Evolutionary conservation across 2,329 filamentous ascomycete species (phyloP).

Genomic region (Colletotrichum sp.): DNA sequence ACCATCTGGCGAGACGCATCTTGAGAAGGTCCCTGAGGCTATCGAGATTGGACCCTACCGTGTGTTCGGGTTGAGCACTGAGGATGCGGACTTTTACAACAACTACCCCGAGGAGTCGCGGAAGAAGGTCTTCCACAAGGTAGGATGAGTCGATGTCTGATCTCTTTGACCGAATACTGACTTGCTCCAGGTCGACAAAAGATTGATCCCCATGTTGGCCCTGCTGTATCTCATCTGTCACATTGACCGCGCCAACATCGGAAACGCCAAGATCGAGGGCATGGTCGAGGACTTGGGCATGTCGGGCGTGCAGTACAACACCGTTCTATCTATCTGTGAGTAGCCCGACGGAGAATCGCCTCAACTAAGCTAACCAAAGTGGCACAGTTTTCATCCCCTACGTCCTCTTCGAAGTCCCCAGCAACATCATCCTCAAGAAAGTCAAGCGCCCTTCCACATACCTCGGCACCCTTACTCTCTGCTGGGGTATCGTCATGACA

Average conservation of each 20-base stretch:
- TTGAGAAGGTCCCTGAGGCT: slow-evolving; percentile 22
- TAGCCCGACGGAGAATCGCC: slow-evolving; percentile 44
- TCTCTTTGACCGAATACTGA: not conserved
- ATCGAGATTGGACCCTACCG: slow-evolving; percentile 32
- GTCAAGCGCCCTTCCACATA: slow-evolving; percentile 67
- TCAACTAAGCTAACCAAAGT: not conserved
- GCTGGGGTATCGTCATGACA: slow-evolving; percentile 34
- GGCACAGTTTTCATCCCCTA: slow-evolving; percentile 68
- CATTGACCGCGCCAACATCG: slow-evolving; percentile 57
- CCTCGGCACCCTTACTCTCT: slow-evolving; percentile 67
- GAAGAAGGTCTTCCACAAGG: slow-evolving; percentile 26
- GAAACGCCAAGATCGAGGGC: slow-evolving; percentile 55
- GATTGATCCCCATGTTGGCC: slow-evolving; percentile 56
- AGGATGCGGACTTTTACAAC: slow-evolving; percentile 34
- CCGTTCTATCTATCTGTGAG: slow-evolving; percentile 61
- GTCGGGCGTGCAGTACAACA: slow-evolving; percentile 59
- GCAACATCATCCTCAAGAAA: slow-evolving; percentile 69
- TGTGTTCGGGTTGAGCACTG: slow-evolving; percentile 29
- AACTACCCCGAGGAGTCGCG: slow-evolving; percentile 28
- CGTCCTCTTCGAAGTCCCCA: slow-evolving; percentile 67
- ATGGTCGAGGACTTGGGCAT: slow-evolving; percentile 45
- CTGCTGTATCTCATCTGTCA: slow-evolving; percentile 61
- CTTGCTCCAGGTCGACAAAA: slow-evolving; percentile 10
- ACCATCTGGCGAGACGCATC: not conserved
- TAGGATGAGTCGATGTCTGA: not conserved